These are phyloP conservation scores for Sugiyamaella pinicola DNA, from an alignment of 1,139 yeast species.

Conservation along the genomic window DNA sequence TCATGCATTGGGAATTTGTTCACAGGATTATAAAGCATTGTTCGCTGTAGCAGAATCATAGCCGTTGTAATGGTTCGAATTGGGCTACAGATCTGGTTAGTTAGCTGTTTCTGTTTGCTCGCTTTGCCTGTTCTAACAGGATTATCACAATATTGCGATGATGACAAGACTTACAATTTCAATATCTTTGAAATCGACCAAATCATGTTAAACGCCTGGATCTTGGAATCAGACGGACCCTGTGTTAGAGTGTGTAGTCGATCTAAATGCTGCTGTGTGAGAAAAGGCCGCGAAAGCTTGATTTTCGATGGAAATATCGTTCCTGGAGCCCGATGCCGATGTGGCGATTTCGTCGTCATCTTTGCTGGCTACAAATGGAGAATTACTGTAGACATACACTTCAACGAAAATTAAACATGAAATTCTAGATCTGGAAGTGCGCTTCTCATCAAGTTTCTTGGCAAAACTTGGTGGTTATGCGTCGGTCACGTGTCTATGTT, in stretches of 20 bases:
- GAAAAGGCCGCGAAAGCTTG: constrained; percentile 33
- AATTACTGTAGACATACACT: not conserved
- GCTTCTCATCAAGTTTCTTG: not conserved
- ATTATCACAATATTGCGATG: too few species aligned
- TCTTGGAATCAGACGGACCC: constrained; percentile 26
- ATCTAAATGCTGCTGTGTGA: constrained; percentile 30
- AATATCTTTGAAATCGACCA: constrained; percentile 32
- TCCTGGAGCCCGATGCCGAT: constrained; percentile 11
- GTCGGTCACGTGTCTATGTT: not conserved
- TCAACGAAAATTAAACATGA: not conserved
- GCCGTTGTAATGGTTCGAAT: constrained; percentile 41
- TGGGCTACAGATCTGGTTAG: constrained; percentile 31
- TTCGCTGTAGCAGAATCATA: constrained; percentile 37
- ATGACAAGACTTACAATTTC: constrained; percentile 27
- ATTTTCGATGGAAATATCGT: constrained; percentile 28
- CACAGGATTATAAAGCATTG: constrained; percentile 29
- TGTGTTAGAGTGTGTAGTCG: constrained; percentile 26
- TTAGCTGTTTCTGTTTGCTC: too few species aligned
- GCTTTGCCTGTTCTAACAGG: too few species aligned
- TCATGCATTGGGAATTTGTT: constrained; percentile 41
- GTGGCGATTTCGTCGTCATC: constrained; percentile 14
- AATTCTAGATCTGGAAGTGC: not conserved
- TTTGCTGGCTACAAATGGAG: not conserved
- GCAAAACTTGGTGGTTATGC: not conserved
- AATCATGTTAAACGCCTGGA: constrained; percentile 32